Conservation (phyloP, 768 basidiomycete species). For the Butyriboletus loyo region DNA sequence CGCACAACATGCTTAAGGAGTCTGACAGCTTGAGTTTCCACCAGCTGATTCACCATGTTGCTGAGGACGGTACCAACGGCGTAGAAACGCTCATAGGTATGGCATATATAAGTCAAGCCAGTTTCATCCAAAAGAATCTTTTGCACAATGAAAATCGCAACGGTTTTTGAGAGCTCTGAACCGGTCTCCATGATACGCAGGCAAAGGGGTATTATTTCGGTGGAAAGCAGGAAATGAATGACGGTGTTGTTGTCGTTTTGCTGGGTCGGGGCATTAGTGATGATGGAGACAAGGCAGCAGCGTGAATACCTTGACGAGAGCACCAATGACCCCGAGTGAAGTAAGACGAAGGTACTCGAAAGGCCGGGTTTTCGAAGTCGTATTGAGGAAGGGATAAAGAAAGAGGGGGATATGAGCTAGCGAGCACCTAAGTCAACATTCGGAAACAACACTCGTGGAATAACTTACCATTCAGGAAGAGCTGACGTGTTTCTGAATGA, state of each 20-base stretch:
- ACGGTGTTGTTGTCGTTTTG: conserved; percentile 99
- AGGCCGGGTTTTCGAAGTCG: conserved; percentile 97
- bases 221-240: conserved; percentile 97
- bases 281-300: not conserved
- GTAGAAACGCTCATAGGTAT: conserved; percentile 99
- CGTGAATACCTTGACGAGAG: conserved; percentile 83
- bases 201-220: conserved; percentile 99
- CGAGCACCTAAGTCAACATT: not conserved
- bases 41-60: conserved; percentile 98
- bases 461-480: conserved; percentile 84
- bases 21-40: conserved; percentile 96
- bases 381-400: conserved; percentile 98
- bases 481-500: conserved; percentile 91
- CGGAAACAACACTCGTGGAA: not conserved
- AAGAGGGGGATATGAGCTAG: conserved; percentile 92
- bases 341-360: conserved; percentile 99
- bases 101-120: conserved; percentile 96
- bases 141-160: conserved; percentile 99
- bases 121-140: conserved; percentile 97
- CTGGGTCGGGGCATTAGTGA: conserved; percentile 39
- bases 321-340: conserved; percentile 98
- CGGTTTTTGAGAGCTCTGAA: conserved; percentile 96
- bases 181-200: conserved; percentile 99
- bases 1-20: conserved; percentile 97
- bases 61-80: conserved; percentile 97